A percentile compares a stretch with the other conserved stretches of the same genome.
phyloP scores from a whole-genome alignment of 371 early-diverging fungal species.

The Mortierella sp. region DNA sequence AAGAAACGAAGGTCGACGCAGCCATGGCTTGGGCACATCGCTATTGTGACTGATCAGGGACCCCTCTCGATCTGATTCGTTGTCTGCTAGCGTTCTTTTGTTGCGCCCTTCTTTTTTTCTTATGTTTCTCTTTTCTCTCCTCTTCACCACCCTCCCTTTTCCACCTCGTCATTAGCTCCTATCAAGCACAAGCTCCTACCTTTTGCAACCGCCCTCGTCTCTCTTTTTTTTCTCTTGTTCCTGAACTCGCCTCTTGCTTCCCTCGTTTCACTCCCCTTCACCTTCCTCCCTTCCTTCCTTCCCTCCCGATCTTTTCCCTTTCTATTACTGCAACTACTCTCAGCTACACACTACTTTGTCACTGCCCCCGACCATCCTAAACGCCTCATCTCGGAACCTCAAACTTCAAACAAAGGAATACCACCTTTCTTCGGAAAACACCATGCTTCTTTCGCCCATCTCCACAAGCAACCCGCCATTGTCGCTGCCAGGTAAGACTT shows the following conservation, averaged over 20 bases:
- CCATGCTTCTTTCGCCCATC: constrained; percentile 37
- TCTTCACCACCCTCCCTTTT: not conserved
- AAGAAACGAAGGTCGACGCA: too few species aligned
- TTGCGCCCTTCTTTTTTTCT: not conserved
- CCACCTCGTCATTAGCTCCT: not conserved
- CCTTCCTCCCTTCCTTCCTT: not conserved
- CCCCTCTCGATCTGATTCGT: not conserved
- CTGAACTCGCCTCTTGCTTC: not conserved
- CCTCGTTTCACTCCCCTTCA: not conserved
- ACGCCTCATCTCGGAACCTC: not conserved
- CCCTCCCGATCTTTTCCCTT: not conserved
- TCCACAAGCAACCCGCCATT: constrained; percentile 21
- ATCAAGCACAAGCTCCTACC: too few species aligned
- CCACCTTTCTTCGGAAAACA: not conserved
- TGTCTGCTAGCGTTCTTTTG: not conserved
- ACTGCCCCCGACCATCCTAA: not conserved
- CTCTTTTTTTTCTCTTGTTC: not conserved
- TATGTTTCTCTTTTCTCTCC: not conserved
- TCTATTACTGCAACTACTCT: not conserved
- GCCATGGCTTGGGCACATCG: not conserved
- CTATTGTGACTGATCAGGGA: not conserved
- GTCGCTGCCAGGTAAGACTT: constrained; percentile 26
- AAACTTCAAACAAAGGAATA: not conserved
- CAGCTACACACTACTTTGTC: not conserved
- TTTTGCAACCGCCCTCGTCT: not conserved